Base-by-base conservation (phyloP, 148 eudicot genomes). In the Rhododendron mucronatum region DNA sequence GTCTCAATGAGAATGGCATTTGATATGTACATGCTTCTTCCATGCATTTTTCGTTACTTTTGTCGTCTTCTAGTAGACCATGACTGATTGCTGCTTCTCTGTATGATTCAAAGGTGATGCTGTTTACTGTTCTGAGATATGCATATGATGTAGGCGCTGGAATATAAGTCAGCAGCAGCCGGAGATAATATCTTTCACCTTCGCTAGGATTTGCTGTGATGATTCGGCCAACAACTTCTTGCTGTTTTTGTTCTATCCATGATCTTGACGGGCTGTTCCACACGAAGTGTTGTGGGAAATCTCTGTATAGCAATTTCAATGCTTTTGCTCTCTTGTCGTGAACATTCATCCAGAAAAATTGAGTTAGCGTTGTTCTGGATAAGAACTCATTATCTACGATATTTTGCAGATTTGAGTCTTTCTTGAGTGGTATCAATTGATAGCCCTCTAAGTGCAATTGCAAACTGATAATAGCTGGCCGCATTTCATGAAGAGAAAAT, bases 401-500 rank as follows among this genome's bases (percentile, higher is more conserved):
- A 51, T 14, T 51, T 0, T 51, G 26, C 0, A n/a, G n/a, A n/a
- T n/a, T n/a, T n/a, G 7, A 2, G 0, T 18, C 2, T 0, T 1
- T 5, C 10, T 21, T 63, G 2, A 63, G 18, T 4, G n/a, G 23
- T 1, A 63, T n/a, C 7, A 21, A 2, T 5, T 63, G 69, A 4
- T 10, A 16, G 28, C 69, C 73, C 3, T 65, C 33, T 1, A 65
- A 1, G n/a, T 65, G 73, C 12, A 65, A 65, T 0, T 23, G 30
- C 3, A 65, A 2, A 6, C 10, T 65, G 5, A 6, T 65, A 21
- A 65, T 30, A 1, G 13, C 12, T 23, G 73, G 33, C 0, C 1
- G 0, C 11, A n/a, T 65, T 9, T 23, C 28, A 2, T 23, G 7
- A 1, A 65, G 0, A 1, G 12, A 1, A 1, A 65, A 65, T n/a